Evolutionary conservation across 176 grass and related monocot genomes (phyloP).

Genomic region (Oryza coarctata): DNA sequence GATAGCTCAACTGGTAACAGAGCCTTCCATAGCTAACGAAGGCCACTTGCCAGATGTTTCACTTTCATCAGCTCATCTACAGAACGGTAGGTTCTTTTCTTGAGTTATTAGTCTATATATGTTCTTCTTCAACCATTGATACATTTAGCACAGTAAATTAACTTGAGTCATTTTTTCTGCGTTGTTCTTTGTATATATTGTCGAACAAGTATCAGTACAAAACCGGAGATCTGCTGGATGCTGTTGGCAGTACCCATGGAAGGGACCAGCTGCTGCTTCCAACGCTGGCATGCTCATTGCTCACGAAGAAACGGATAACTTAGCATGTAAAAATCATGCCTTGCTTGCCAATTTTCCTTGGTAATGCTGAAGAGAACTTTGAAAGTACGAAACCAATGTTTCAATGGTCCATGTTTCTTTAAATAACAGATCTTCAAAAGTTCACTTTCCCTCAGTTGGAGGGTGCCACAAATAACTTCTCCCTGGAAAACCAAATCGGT

Average conservation of each 20-base stretch:
- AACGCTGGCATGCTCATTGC: neutral
- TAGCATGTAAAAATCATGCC: neutral
- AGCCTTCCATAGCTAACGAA: too few species aligned
- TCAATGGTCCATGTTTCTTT: neutral
- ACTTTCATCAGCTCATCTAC: too few species aligned
- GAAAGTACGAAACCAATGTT: too few species aligned
- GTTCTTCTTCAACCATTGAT: too few species aligned
- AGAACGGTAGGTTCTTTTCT: too few species aligned
- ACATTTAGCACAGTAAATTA: too few species aligned
- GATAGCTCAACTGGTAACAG: too few species aligned
- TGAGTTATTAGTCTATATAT: too few species aligned
- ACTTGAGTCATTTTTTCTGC: too few species aligned
- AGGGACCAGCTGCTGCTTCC: neutral
- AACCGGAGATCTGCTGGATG: neutral
- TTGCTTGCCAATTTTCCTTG: neutral
- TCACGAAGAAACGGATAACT: neutral
- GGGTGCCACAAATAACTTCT: neutral
- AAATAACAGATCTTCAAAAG: neutral
- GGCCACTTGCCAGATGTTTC: too few species aligned
- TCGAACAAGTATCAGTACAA: neutral
- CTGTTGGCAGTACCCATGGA: neutral
- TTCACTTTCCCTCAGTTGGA: constrained; percentile 1
- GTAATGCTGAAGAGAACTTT: too few species aligned
- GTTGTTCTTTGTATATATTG: too few species aligned
- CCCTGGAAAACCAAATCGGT: neutral